phyloP scores from a whole-genome alignment of 148 eudicot species.

The Fagopyrum homotropicum region DNA sequence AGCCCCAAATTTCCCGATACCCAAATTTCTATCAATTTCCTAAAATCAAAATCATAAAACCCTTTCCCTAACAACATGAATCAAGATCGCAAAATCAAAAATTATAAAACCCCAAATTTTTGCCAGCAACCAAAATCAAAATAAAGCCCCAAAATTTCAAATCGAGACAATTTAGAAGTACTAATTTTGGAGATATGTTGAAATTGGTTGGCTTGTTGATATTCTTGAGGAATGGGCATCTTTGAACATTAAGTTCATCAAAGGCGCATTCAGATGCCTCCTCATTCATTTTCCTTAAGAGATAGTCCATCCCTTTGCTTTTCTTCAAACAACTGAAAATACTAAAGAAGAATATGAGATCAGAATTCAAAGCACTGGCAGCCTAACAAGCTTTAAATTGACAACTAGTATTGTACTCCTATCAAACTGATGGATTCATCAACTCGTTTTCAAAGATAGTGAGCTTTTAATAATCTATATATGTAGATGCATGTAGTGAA shows the following conservation, averaged over 20 bases:
- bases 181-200: too few species aligned
- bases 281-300: conserved; percentile 36
- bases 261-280: conserved; percentile 42
- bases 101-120: too few species aligned
- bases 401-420: not conserved
- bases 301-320: conserved; percentile 37
- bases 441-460: not conserved
- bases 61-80: too few species aligned
- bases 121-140: too few species aligned
- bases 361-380: not conserved
- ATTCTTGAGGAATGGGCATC: conserved; percentile 75
- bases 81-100: too few species aligned
- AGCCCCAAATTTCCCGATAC: too few species aligned
- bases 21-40: too few species aligned
- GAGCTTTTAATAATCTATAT: not conserved
- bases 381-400: not conserved
- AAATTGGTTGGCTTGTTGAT: conserved; percentile 59
- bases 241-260: conserved; percentile 42
- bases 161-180: too few species aligned
- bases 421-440: not conserved
- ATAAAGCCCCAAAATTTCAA: too few species aligned
- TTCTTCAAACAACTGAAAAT: not conserved
- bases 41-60: too few species aligned
- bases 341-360: not conserved
- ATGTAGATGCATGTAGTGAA: not conserved